Evolutionary conservation across 2,329 filamentous ascomycete species (phyloP).

Genomic region (Xylaria sp.): DNA sequence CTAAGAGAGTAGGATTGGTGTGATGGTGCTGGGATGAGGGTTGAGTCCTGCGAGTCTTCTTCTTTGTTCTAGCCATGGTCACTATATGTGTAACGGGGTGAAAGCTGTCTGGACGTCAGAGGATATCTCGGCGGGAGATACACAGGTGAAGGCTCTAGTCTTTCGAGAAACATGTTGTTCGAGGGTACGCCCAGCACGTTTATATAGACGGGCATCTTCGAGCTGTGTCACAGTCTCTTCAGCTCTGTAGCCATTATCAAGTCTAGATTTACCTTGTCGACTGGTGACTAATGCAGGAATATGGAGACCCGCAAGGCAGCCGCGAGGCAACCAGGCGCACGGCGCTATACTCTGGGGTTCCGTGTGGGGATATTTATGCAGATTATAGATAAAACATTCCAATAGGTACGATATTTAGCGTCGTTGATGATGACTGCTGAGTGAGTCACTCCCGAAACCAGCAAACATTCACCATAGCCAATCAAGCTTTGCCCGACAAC

Average conservation of each 20-base stretch:
- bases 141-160: background rate
- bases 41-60: conserved; percentile 2
- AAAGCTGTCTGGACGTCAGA: background rate
- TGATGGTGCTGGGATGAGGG: conserved; percentile 14
- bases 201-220: conserved; percentile 8
- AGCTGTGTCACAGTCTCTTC: background rate
- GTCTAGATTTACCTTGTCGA: background rate
- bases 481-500: background rate
- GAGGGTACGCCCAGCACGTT: background rate
- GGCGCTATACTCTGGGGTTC: conserved; percentile 12
- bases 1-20: conserved; percentile 47
- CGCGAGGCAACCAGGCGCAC: conserved; percentile 14
- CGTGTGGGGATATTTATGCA: background rate
- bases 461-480: background rate
- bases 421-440: conserved; percentile 3
- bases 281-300: background rate
- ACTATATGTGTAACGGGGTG: background rate
- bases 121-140: background rate
- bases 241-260: background rate
- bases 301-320: conserved; percentile 15
- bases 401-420: background rate
- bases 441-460: background rate
- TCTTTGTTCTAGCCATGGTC: conserved; percentile 33
- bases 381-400: background rate
- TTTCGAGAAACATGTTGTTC: background rate